A percentile compares a stretch with the other conserved stretches of the same genome.
These are phyloP conservation scores for Cenococcum geophilum DNA, from an alignment of 495 filamentous ascomycete species.

Conservation along the genomic window DNA sequence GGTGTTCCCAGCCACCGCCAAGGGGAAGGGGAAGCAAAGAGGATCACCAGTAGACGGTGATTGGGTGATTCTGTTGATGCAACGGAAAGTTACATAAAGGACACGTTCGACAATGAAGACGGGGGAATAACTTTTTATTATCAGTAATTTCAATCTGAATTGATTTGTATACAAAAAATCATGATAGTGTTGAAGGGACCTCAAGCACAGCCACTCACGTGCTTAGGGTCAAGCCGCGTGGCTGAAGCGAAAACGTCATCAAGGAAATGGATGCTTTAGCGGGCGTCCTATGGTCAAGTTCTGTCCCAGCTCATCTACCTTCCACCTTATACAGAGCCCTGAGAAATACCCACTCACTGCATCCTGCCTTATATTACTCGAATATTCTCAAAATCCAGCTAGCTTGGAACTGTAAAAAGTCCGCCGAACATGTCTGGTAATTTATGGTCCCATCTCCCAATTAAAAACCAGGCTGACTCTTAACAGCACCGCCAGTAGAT, in stretches of 20 bases:
- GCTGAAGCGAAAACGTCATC: neutral
- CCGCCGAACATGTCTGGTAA: slow-evolving; percentile 21
- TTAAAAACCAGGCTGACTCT: slow-evolving; percentile 14
- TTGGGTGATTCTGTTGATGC: neutral
- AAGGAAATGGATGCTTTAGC: neutral
- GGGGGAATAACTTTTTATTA: too few relatives aligned
- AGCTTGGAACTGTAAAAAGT: neutral
- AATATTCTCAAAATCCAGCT: too few relatives aligned
- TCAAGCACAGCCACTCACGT: neutral
- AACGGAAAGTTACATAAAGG: too few relatives aligned
- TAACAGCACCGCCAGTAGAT: slow-evolving; percentile 27
- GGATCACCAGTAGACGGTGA: neutral
- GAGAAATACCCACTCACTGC: too few relatives aligned
- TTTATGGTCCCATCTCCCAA: neutral
- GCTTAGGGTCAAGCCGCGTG: neutral
- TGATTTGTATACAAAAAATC: too few relatives aligned
- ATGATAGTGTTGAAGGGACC: too few relatives aligned
- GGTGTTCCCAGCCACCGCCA: slow-evolving; percentile 4
- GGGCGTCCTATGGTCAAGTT: too few relatives aligned
- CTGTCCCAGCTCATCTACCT: too few relatives aligned
- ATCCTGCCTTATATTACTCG: too few relatives aligned
- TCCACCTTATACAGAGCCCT: too few relatives aligned
- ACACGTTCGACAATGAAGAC: too few relatives aligned
- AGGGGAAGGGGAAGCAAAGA: neutral
- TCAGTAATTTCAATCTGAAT: too few relatives aligned